A percentile compares a stretch with the other conserved stretches of the same genome.
phyloP scores from a whole-genome alignment of 345 rosid species.

The Streptanthus diversifolius region DNA sequence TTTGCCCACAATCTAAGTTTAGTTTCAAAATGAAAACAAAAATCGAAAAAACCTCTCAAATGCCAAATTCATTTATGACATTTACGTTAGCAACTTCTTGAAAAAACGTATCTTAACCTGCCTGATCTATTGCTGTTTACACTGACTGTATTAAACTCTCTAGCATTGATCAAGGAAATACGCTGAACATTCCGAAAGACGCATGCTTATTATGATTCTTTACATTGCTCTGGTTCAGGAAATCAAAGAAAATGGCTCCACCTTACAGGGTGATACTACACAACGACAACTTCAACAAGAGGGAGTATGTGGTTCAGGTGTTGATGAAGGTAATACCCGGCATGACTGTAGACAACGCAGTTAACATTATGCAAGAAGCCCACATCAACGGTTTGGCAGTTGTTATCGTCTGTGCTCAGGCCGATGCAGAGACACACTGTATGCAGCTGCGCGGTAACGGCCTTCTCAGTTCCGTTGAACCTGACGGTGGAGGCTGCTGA shows the following conservation, averaged over 20 bases:
- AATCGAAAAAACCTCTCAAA: too few relatives aligned
- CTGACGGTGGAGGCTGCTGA: constrained; percentile 86
- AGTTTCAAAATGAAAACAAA: not conserved
- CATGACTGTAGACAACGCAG: constrained; percentile 92
- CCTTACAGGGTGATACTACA: constrained; percentile 84
- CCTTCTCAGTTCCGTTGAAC: constrained; percentile 87
- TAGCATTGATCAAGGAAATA: not conserved
- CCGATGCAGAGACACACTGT: constrained; percentile 93
- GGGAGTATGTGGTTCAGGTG: constrained; percentile 93
- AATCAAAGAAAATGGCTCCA: constrained; percentile 71
- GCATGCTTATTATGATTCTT: not conserved
- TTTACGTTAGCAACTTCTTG: too few relatives aligned
- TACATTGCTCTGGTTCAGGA: constrained; percentile 42
- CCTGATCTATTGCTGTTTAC: not conserved
- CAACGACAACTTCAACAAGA: constrained; percentile 84
- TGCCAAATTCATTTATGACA: too few relatives aligned
- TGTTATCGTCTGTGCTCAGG: constrained; percentile 88
- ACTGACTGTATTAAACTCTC: too few relatives aligned
- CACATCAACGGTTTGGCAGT: constrained; percentile 82
- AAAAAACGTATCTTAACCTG: not conserved
- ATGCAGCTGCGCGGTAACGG: constrained; percentile 94
- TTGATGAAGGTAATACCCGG: constrained; percentile 93
- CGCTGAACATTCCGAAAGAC: not conserved
- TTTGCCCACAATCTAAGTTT: not conserved
- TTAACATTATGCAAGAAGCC: constrained; percentile 97